Conservation (phyloP, 2,329 filamentous ascomycete species). For the Furcasterigmium sp. region DNA sequence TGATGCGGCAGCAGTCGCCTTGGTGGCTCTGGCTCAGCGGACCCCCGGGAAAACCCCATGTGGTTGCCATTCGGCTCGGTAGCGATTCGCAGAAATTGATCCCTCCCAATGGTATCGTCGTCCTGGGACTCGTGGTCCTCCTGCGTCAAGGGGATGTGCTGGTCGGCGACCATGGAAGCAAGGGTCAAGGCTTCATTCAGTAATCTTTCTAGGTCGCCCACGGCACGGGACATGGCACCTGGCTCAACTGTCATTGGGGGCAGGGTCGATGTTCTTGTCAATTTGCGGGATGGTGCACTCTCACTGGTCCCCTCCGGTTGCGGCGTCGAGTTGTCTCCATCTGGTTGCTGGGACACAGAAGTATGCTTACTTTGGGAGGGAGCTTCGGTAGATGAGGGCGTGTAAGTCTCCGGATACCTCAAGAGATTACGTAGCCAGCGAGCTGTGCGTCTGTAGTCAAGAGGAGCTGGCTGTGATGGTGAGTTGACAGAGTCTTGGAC, state of each 20-base stretch:
- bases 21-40: background rate
- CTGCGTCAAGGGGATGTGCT: constrained; percentile 14
- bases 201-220: constrained; percentile 39
- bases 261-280: constrained; percentile 10
- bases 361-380: constrained; percentile 7
- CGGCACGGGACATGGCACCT: constrained; percentile 25
- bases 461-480: constrained; percentile 15
- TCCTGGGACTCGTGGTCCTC: background rate
- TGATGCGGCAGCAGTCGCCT: constrained; percentile 9
- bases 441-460: constrained; percentile 26
- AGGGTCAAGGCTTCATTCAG: constrained; percentile 39
- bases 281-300: constrained; percentile 3
- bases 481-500: constrained; percentile 16
- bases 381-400: constrained; percentile 20
- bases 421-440: constrained; percentile 27
- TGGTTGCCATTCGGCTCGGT: background rate
- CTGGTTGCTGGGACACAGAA: background rate
- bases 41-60: constrained; percentile 4
- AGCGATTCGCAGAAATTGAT: background rate
- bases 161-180: constrained; percentile 32
- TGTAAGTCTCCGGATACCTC: constrained; percentile 17
- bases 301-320: background rate
- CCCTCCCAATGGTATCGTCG: background rate
- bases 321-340: background rate
- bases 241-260: constrained; percentile 11